Conservation (phyloP, 768 basidiomycete species). For the Sistotremastrum suecicum region DNA sequence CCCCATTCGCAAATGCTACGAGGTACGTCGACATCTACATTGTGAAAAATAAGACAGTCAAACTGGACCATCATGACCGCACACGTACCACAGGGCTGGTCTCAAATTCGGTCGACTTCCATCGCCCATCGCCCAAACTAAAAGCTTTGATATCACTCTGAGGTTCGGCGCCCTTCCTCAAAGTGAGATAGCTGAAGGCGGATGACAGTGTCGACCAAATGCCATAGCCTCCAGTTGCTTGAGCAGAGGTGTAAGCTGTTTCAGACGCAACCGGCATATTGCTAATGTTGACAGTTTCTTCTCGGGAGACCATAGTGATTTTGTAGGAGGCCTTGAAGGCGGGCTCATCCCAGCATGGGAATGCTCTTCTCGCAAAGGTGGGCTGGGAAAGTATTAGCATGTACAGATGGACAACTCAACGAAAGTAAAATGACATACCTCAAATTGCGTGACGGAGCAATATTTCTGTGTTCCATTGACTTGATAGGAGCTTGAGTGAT, state of each 20-base stretch:
- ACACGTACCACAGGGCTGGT: slow-evolving; percentile 54
- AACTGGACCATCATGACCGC: no score
- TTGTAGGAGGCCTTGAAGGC: slow-evolving; percentile 72
- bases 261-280: slow-evolving; percentile 78
- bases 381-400: slow-evolving; percentile 31
- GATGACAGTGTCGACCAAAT: no score
- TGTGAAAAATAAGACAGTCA: not conserved
- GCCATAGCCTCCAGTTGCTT: slow-evolving; percentile 1
- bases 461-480: slow-evolving; percentile 43
- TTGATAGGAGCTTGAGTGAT: slow-evolving; percentile 50
- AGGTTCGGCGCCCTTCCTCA: no score
- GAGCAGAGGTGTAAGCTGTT: slow-evolving; percentile 23
- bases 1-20: slow-evolving; percentile 75
- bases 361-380: slow-evolving; percentile 69
- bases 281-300: slow-evolving; percentile 60
- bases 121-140: slow-evolving; percentile 25
- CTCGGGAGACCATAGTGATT: slow-evolving; percentile 67
- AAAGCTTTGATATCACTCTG: no score
- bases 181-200: no score
- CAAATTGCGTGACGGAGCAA: slow-evolving; percentile 83
- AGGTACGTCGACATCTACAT: slow-evolving; percentile 72
- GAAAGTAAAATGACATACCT: slow-evolving; percentile 24
- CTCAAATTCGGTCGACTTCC: slow-evolving; percentile 76
- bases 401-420: not conserved
- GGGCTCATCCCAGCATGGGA: slow-evolving; percentile 93